Evolutionary conservation across 305 asterid species (phyloP).

Genomic region (Nicotiana rustica): DNA sequence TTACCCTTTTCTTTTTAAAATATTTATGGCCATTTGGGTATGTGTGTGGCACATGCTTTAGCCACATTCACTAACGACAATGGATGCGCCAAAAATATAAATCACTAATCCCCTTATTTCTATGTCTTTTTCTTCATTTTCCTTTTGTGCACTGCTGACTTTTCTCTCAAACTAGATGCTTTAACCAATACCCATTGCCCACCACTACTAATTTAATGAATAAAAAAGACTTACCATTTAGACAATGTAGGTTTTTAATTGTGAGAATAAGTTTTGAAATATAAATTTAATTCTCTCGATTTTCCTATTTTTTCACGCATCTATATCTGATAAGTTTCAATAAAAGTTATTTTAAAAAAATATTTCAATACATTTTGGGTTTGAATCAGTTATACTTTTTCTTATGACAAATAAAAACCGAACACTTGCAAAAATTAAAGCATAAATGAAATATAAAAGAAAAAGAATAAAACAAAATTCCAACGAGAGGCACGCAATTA

Average conservation of each 20-base stretch:
- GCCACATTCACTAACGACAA: conserved; percentile 68
- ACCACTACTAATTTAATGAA: background rate
- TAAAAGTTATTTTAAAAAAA: background rate
- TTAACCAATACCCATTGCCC: background rate
- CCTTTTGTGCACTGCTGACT: background rate
- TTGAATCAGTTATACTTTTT: background rate
- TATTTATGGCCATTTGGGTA: background rate
- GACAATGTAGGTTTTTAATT: too few species aligned
- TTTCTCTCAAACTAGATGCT: conserved; percentile 30
- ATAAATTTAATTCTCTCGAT: background rate
- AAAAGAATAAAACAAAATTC: conserved; percentile 1
- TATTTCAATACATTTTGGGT: background rate
- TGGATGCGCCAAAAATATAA: conserved; percentile 43
- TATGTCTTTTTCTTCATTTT: conserved; percentile 25
- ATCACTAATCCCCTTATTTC: conserved; percentile 35
- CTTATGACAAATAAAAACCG: background rate
- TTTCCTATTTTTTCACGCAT: too few species aligned
- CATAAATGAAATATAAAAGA: background rate
- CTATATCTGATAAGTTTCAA: background rate
- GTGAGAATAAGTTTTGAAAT: background rate
- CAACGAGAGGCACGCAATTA: background rate
- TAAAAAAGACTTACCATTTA: too few species aligned
- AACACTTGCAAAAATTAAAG: background rate
- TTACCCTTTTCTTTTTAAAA: background rate
- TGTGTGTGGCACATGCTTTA: conserved; percentile 71